A percentile compares a stretch with the other conserved stretches of the same genome.
phyloP scores from a whole-genome alignment of 2,329 filamentous ascomycete species.

The Cordyceps sp. region DNA sequence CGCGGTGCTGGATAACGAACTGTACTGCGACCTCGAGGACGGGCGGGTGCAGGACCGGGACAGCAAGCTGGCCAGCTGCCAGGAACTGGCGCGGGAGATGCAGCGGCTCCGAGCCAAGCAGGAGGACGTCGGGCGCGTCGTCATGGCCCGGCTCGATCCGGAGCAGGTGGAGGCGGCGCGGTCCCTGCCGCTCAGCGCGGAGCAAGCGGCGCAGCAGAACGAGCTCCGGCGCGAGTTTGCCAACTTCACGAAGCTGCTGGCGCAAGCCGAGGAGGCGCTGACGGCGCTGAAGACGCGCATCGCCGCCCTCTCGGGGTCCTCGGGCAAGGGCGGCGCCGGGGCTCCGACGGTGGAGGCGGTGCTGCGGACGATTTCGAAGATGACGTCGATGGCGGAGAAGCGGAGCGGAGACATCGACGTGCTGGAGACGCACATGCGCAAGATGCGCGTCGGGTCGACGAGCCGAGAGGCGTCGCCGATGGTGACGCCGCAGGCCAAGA shows the following conservation, averaged over 20 bases:
- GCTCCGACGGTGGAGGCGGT: constrained; percentile 84
- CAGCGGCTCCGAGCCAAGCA: constrained; percentile 57
- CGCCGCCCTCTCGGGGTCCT: constrained; percentile 35
- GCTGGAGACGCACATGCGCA: constrained; percentile 72
- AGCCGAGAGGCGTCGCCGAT: constrained; percentile 27
- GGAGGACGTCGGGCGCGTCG: constrained; percentile 61
- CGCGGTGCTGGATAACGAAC: constrained; percentile 42
- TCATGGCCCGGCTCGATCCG: constrained; percentile 53
- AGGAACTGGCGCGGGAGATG: constrained; percentile 53
- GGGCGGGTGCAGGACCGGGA: constrained; percentile 53
- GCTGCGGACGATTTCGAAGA: constrained; percentile 76
- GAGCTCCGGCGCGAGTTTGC: constrained; percentile 66
- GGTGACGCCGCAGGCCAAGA: constrained; percentile 19
- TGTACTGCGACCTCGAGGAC: constrained; percentile 48
- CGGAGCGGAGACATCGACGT: constrained; percentile 83
- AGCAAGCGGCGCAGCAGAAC: constrained; percentile 70
- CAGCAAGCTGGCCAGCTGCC: constrained; percentile 50
- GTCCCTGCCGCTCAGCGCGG: constrained; percentile 62
- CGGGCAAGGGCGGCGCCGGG: constrained; percentile 26
- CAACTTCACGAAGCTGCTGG: constrained; percentile 55
- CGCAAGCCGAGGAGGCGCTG: constrained; percentile 64
- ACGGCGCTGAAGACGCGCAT: constrained; percentile 67
- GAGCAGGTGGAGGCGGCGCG: constrained; percentile 46
- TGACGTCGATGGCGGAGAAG: constrained; percentile 86
- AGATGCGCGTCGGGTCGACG: constrained; percentile 36